Conservation (phyloP, 129 eudicot genomes). For the Helichrysum umbraculigerum region DNA sequence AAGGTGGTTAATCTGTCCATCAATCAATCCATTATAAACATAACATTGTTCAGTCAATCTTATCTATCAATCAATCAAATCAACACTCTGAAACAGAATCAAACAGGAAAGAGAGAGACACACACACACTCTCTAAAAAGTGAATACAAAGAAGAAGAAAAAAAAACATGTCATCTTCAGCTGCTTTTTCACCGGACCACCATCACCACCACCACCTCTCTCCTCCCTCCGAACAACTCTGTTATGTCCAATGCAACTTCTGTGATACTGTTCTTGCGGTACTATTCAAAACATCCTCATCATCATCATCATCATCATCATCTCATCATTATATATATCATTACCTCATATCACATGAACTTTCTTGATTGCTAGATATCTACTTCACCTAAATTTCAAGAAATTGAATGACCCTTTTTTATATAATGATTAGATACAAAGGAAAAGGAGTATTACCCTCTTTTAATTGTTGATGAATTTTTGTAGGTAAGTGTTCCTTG, state of each 20-base stretch:
- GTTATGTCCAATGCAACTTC: constrained; percentile 77
- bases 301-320: not conserved
- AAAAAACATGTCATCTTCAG: constrained; percentile 78
- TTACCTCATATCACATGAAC: not conserved
- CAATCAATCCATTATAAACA: constrained; percentile 44
- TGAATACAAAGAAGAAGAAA: constrained; percentile 8
- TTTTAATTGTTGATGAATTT: not conserved
- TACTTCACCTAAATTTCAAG: not conserved
- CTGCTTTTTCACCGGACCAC: constrained; percentile 74
- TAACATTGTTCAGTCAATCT: constrained; percentile 65
- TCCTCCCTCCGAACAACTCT: constrained; percentile 79
- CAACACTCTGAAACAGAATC: constrained; percentile 30
- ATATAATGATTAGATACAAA: not conserved
- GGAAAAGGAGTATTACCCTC: not conserved
- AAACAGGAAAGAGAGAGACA: constrained; percentile 24
- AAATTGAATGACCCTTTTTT: not conserved
- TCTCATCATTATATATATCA: not conserved
- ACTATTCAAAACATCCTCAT: not conserved
- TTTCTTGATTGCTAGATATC: no score
- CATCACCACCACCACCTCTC: constrained; percentile 64
- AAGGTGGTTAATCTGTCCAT: constrained; percentile 73
- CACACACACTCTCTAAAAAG: constrained; percentile 2
- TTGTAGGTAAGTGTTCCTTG: constrained; percentile 95
- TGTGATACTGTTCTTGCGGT: constrained; percentile 93
- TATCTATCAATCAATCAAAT: constrained; percentile 73